Conservation (phyloP, 257 asterid species). For the Linaria vulgaris region DNA sequence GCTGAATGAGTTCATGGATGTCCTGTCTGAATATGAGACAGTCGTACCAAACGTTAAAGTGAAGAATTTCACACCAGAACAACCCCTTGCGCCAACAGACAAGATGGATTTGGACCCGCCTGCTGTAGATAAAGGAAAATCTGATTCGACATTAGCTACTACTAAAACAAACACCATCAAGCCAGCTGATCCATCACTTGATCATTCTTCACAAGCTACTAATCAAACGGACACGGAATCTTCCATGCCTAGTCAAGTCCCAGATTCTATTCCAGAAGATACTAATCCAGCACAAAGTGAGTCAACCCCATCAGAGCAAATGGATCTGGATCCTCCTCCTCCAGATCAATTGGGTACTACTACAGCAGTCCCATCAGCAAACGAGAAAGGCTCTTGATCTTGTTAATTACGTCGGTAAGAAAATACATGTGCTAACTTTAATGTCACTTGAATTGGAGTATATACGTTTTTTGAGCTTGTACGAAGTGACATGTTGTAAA, state of each 20-base stretch:
- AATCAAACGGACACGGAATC: slow-evolving; percentile 33
- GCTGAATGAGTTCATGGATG: slow-evolving; percentile 83
- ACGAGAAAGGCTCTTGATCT: slow-evolving; percentile 37
- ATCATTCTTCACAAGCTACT: slow-evolving; percentile 26
- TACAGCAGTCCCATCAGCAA: slow-evolving; percentile 16
- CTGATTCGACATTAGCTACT: slow-evolving; percentile 27
- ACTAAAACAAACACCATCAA: slow-evolving; percentile 26
- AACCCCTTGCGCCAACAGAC: slow-evolving; percentile 31
- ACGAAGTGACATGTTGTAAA: neutral
- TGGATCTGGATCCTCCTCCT: slow-evolving; percentile 41
- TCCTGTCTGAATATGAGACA: slow-evolving; percentile 62
- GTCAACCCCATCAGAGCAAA: slow-evolving; percentile 35
- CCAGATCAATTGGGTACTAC: slow-evolving; percentile 24
- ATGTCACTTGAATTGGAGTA: slow-evolving; percentile 1
- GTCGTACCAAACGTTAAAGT: slow-evolving; percentile 33
- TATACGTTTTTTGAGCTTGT: slow-evolving; percentile 8
- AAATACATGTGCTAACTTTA: slow-evolving; percentile 7
- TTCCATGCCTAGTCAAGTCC: slow-evolving; percentile 23
- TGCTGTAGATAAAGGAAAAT: slow-evolving; percentile 20
- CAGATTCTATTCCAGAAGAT: slow-evolving; percentile 27
- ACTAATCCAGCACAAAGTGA: slow-evolving; percentile 26
- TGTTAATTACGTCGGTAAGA: neutral
- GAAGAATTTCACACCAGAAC: slow-evolving; percentile 26
- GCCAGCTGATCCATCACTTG: slow-evolving; percentile 32
- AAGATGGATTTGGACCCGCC: slow-evolving; percentile 38